phyloP scores from a whole-genome alignment of 1,139 yeast species.

The Yamadazyma kanchanaburiensis region DNA sequence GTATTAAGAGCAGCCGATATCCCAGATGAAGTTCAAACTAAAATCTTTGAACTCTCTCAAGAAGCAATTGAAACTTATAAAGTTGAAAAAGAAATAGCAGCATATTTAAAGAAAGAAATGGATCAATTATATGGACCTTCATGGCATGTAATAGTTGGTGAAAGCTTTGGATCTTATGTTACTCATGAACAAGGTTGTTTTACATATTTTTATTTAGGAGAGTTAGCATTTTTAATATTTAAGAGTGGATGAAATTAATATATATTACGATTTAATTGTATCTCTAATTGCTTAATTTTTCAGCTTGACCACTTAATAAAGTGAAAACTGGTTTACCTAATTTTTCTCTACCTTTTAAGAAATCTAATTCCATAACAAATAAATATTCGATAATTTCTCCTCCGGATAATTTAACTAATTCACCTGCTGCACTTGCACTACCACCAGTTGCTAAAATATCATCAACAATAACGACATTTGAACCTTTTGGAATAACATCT shows the following conservation, averaged over 20 bases:
- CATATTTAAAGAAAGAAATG: conserved; percentile 70
- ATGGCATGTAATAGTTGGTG: conserved; percentile 96
- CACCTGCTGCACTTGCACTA: conserved; percentile 91
- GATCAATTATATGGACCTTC: conserved; percentile 66
- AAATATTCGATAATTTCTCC: conserved; percentile 76
- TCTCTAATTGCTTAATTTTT: conserved; percentile 23
- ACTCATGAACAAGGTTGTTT: conserved; percentile 87
- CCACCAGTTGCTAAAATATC: conserved; percentile 99
- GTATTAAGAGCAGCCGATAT: conserved; percentile 47
- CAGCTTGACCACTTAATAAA: conserved; percentile 78
- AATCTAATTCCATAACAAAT: conserved; percentile 91
- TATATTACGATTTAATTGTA: conserved; percentile 1
- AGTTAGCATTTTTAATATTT: conserved; percentile 75
- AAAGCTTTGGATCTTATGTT: conserved; percentile 88
- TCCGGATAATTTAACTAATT: conserved; percentile 61
- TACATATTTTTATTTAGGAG: conserved; percentile 79
- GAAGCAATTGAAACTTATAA: conserved; percentile 44
- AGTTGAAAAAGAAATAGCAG: conserved; percentile 75
- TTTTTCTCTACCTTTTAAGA: conserved; percentile 89
- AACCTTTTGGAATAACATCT: conserved; percentile 74
- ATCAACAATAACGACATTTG: conserved; percentile 83
- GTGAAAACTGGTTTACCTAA: conserved; percentile 85
- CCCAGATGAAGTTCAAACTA: conserved; percentile 56
- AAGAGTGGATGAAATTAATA: conserved; percentile 51
- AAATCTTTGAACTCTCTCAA: conserved; percentile 55